These are phyloP conservation scores for Colletotrichum trifolii DNA, from an alignment of 2,329 filamentous ascomycete species.

Conservation along the genomic window DNA sequence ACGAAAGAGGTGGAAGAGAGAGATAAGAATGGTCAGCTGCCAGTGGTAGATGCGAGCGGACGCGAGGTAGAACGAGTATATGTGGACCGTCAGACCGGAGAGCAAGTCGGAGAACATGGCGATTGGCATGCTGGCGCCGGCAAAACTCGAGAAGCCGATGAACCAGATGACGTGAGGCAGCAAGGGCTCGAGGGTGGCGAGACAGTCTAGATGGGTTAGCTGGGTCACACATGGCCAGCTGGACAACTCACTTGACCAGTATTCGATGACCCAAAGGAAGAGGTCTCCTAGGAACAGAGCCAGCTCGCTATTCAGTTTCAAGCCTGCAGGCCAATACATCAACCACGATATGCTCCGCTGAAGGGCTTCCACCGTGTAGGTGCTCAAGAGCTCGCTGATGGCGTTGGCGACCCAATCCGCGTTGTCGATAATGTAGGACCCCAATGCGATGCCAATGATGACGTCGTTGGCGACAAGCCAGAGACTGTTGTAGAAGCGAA, in stretches of 20 bases:
- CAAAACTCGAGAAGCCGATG: constrained; percentile 94
- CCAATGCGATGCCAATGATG: constrained; percentile 96
- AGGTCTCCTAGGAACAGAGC: constrained; percentile 94
- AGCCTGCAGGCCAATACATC: constrained; percentile 92
- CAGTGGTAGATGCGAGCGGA: constrained; percentile 98
- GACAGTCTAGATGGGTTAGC: constrained; percentile 68
- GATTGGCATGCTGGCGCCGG: constrained; percentile 95
- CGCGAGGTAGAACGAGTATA: constrained; percentile 97
- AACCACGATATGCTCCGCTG: constrained; percentile 93
- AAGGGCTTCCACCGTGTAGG: constrained; percentile 89
- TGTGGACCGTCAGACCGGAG: constrained; percentile 91
- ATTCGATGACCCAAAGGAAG: constrained; percentile 98
- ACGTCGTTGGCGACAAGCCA: constrained; percentile 99
- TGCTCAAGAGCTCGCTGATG: constrained; percentile 79
- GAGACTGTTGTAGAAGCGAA: constrained; percentile 97
- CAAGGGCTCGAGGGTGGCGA: constrained; percentile 79
- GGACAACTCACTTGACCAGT: constrained; percentile 83
- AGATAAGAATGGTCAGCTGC: constrained; percentile 96
- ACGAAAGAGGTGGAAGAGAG: constrained; percentile 97
- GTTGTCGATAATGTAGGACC: constrained; percentile 97
- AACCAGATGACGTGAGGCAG: constrained; percentile 91
- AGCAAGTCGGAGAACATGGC: constrained; percentile 94
- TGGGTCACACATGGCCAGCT: not conserved
- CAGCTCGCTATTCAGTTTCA: constrained; percentile 95
- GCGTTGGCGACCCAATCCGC: constrained; percentile 83